Conservation (phyloP, 805 yeast species). For the Wickerhamiella azyma region DNA sequence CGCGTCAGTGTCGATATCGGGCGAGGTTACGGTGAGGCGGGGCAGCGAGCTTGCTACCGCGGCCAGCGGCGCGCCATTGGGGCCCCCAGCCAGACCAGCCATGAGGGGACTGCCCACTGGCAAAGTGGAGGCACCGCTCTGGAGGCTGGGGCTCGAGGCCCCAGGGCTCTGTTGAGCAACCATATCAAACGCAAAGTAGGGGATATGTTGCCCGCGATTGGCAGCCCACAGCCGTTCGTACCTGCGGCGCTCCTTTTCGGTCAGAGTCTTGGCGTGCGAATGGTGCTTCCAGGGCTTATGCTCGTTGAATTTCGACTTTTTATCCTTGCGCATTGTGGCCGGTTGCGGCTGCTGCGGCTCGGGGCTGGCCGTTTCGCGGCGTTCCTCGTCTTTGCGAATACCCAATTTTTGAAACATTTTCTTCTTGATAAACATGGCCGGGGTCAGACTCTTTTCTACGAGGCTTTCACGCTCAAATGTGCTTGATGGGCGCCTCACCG, state of each 20-base stretch:
- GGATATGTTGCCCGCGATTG: slow-evolving; percentile 44
- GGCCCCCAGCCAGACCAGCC: neutral
- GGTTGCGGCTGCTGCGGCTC: neutral
- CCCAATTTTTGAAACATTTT: slow-evolving; percentile 3
- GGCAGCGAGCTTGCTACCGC: neutral
- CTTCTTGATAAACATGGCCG: neutral
- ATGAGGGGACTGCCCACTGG: slow-evolving; percentile 1
- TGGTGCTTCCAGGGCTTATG: slow-evolving; percentile 93
- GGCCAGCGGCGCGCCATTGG: neutral
- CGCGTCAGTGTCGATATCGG: neutral
- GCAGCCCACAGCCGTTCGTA: slow-evolving; percentile 93
- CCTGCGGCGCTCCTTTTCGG: slow-evolving; percentile 57
- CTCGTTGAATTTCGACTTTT: slow-evolving; percentile 49
- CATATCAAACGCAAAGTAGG: neutral
- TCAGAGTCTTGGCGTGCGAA: slow-evolving; percentile 35
- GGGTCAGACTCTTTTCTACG: neutral
- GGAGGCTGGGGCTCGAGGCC: slow-evolving; percentile 3
- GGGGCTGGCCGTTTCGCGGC: neutral
- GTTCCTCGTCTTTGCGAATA: neutral
- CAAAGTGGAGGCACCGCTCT: slow-evolving; percentile 1
- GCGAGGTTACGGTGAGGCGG: slow-evolving; percentile 1
- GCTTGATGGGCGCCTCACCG: slow-evolving; percentile 2
- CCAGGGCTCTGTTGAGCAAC: neutral
- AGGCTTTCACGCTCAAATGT: neutral
- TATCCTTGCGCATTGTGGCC: slow-evolving; percentile 26